A percentile compares a stretch with the other conserved stretches of the same genome.
These are phyloP conservation scores for Coleophoma eucalyptorum DNA, from an alignment of 2,329 filamentous ascomycete species.

Conservation along the genomic window DNA sequence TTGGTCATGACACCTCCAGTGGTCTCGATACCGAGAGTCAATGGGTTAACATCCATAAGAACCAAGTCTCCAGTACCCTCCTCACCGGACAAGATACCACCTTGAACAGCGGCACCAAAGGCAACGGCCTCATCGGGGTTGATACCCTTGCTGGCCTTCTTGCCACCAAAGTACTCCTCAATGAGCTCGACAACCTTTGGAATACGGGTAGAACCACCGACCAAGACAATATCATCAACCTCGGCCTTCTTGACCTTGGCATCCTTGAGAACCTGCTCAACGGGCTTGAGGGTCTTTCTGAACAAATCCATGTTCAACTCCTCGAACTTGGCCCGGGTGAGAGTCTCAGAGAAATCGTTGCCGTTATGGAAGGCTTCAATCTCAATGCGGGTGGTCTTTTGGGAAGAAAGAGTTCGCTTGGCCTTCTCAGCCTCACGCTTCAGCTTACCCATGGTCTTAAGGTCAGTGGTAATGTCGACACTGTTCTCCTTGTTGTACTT, in stretches of 20 bases:
- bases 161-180: constrained; percentile 91
- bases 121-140: constrained; percentile 99
- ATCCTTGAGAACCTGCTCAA: constrained; percentile 97
- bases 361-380: constrained; percentile 97
- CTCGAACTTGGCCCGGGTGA: constrained; percentile 98
- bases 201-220: constrained; percentile 98
- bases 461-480: constrained; percentile 89
- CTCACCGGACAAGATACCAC: constrained; percentile 89
- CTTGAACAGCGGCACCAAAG: constrained; percentile 95
- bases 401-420: constrained; percentile 94
- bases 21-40: constrained; percentile 96
- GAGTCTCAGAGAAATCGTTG: constrained; percentile 96
- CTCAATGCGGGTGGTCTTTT: constrained; percentile 91
- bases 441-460: constrained; percentile 98
- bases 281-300: constrained; percentile 98
- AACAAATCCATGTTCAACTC: constrained; percentile 98
- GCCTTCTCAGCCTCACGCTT: constrained; percentile 99
- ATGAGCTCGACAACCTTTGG: constrained; percentile 94
- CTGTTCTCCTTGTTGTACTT: constrained; percentile 97
- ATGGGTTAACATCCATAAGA: constrained; percentile 95
- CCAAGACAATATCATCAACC: constrained; percentile 93
- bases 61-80: constrained; percentile 75
- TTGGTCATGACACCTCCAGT: constrained; percentile 98
- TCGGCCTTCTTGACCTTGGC: constrained; percentile 96
- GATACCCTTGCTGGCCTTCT: constrained; percentile 98